Conservation (phyloP, 2,329 filamentous ascomycete species). For the Trichoderma aggressivum region DNA sequence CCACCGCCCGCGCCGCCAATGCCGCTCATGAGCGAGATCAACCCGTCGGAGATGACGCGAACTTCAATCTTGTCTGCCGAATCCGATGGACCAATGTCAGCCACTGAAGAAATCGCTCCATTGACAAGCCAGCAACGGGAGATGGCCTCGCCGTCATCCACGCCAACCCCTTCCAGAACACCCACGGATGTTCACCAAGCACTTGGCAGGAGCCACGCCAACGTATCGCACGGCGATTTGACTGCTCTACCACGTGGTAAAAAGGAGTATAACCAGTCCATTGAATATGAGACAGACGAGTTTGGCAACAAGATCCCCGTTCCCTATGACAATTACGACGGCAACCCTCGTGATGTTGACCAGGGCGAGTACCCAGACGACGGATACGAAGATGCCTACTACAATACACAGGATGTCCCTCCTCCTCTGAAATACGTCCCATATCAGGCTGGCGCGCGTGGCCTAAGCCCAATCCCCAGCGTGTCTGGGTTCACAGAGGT, state of each 20-base stretch:
- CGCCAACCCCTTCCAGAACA: conserved; percentile 59
- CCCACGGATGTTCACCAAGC: conserved; percentile 55
- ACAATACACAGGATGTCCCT: conserved; percentile 60
- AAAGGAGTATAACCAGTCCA: conserved; percentile 43
- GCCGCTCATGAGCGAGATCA: conserved; percentile 83
- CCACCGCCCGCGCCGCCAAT: conserved; percentile 64
- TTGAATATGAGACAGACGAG: conserved; percentile 49
- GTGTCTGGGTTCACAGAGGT: conserved; percentile 81
- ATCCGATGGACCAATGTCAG: conserved; percentile 68
- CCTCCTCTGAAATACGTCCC: conserved; percentile 64
- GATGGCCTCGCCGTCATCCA: conserved; percentile 57
- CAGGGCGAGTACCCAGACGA: conserved; percentile 40
- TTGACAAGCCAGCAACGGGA: conserved; percentile 63
- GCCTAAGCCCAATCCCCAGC: conserved; percentile 85
- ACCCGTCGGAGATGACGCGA: conserved; percentile 81
- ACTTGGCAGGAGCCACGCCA: conserved; percentile 66
- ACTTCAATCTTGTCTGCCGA: conserved; percentile 82
- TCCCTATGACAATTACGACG: conserved; percentile 45
- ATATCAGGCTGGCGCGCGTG: conserved; percentile 65
- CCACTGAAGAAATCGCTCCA: conserved; percentile 59
- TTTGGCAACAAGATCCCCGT: conserved; percentile 42
- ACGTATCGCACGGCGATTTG: conserved; percentile 58
- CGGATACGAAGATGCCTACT: conserved; percentile 47
- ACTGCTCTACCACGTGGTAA: conserved; percentile 50
- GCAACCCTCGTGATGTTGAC: conserved; percentile 26